Conservation (phyloP, 208 protist species). For the Porcisia deanei region DNA sequence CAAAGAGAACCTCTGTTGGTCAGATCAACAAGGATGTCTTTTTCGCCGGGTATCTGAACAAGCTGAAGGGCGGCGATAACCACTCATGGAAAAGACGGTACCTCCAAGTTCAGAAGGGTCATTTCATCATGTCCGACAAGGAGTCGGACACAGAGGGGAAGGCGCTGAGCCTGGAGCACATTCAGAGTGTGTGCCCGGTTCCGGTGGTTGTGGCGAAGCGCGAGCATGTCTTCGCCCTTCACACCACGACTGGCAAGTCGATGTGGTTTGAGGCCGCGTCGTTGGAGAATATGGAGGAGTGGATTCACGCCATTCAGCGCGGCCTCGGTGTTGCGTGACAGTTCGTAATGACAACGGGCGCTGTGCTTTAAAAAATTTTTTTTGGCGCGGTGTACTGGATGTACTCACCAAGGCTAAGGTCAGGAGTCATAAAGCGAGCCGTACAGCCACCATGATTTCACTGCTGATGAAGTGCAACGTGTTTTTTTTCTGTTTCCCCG, state of each 20-base stretch:
- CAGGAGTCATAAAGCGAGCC: not conserved
- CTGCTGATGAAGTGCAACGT: conserved; percentile 4
- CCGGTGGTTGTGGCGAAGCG: conserved; percentile 50
- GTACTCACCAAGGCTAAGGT: too few relatives aligned
- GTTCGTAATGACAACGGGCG: not conserved
- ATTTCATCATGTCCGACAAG: conserved; percentile 76
- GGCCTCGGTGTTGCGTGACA: conserved; percentile 69
- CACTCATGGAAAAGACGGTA: conserved; percentile 75
- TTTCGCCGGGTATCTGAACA: conserved; percentile 71
- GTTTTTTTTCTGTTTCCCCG: not conserved
- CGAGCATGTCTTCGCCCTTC: conserved; percentile 82
- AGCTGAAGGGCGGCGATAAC: conserved; percentile 64
- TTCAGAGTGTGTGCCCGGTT: conserved; percentile 81
- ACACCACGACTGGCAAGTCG: conserved; percentile 81
- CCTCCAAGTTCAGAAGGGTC: conserved; percentile 69
- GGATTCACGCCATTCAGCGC: conserved; percentile 77
- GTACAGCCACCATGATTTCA: not conserved
- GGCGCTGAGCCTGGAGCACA: conserved; percentile 77
- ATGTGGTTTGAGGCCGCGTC: conserved; percentile 85
- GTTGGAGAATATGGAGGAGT: conserved; percentile 77
- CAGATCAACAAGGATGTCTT: conserved; percentile 78
- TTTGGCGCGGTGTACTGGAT: not conserved
- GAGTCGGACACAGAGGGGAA: conserved; percentile 73
- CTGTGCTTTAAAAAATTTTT: not conserved
- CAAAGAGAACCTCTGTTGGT: conserved; percentile 42